A percentile compares a stretch with the other conserved stretches of the same genome.
These are phyloP conservation scores for Pezicula radicicola DNA, from an alignment of 2,329 filamentous ascomycete species.

Conservation along the genomic window DNA sequence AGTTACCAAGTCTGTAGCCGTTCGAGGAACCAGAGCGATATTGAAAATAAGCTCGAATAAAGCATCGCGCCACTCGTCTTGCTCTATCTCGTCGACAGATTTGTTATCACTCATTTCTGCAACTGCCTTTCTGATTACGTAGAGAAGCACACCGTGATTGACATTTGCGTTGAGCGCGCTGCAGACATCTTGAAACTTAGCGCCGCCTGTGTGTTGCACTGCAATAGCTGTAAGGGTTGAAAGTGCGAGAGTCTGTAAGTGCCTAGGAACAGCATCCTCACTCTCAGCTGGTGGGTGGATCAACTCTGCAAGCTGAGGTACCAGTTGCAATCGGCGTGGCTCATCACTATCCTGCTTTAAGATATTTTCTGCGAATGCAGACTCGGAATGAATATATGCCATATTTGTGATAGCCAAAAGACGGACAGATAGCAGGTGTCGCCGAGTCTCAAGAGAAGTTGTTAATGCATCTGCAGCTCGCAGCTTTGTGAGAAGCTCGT, in stretches of 20 bases:
- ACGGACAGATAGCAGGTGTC: conserved; percentile 75
- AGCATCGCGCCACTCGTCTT: conserved; percentile 86
- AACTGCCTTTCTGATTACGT: conserved; percentile 87
- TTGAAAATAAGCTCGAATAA: conserved; percentile 85
- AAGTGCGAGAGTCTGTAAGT: conserved; percentile 79
- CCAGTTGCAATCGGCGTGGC: conserved; percentile 81
- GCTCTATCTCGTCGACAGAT: conserved; percentile 56
- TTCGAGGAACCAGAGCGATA: conserved; percentile 70
- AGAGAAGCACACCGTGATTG: conserved; percentile 92
- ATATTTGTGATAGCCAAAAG: conserved; percentile 87
- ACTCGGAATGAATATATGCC: conserved; percentile 82
- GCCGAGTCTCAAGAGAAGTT: conserved; percentile 61
- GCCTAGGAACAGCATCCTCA: conserved; percentile 64
- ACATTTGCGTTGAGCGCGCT: conserved; percentile 93
- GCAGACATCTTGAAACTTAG: conserved; percentile 75
- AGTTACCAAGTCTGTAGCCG: conserved; percentile 79
- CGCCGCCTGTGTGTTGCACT: conserved; percentile 64
- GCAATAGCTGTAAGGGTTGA: conserved; percentile 76
- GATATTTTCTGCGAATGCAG: conserved; percentile 80
- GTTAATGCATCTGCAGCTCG: conserved; percentile 80
- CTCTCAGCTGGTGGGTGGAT: conserved; percentile 78
- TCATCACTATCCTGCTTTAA: conserved; percentile 87
- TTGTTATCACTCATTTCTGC: conserved; percentile 70
- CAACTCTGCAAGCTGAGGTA: conserved; percentile 88
- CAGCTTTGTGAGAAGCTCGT: conserved; percentile 81